A percentile compares a stretch with the other conserved stretches of the same genome.
Conservation (phyloP, 371 early-diverging fungal species). For the Entomophthora muscae region DNA sequence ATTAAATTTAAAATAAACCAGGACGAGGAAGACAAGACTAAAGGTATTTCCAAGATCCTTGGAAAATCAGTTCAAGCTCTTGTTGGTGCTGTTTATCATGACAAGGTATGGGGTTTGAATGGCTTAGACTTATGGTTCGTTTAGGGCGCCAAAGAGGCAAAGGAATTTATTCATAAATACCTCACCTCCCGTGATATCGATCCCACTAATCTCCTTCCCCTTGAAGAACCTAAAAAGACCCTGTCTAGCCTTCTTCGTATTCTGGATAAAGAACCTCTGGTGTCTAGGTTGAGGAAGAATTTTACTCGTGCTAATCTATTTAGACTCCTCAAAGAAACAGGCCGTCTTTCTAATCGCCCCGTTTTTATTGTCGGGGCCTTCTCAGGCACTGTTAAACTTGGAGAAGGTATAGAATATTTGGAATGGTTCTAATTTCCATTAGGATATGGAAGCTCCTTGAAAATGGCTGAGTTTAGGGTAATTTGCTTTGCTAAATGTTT, state of each 20-base stretch:
- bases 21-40: slow-evolving; percentile 10
- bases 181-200: slow-evolving; percentile 53
- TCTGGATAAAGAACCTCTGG: slow-evolving; percentile 31
- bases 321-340: slow-evolving; percentile 77
- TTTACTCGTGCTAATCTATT: slow-evolving; percentile 10
- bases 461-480: slow-evolving; percentile 81
- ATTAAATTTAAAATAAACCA: slow-evolving; percentile 42
- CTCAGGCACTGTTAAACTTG: slow-evolving; percentile 66
- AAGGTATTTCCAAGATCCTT: slow-evolving; percentile 21
- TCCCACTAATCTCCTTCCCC: slow-evolving; percentile 27
- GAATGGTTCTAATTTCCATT: not conserved
- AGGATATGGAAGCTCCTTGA: slow-evolving; percentile 60
- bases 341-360: slow-evolving; percentile 59
- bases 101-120: too few relatives aligned
- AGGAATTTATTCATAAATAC: slow-evolving; percentile 49
- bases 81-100: slow-evolving; percentile 67
- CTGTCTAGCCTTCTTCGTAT: slow-evolving; percentile 37
- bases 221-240: slow-evolving; percentile 51
- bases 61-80: slow-evolving; percentile 45
- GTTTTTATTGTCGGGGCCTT: slow-evolving; percentile 88
- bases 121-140: too few relatives aligned
- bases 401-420: slow-evolving; percentile 30
- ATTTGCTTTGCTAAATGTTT: slow-evolving; percentile 9
- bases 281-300: slow-evolving; percentile 37
- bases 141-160: slow-evolving; percentile 51